A percentile compares a stretch with the other conserved stretches of the same genome.
These are phyloP conservation scores for Acacia crassicarpa DNA, from an alignment of 306 rosid genomes.

Conservation along the genomic window DNA sequence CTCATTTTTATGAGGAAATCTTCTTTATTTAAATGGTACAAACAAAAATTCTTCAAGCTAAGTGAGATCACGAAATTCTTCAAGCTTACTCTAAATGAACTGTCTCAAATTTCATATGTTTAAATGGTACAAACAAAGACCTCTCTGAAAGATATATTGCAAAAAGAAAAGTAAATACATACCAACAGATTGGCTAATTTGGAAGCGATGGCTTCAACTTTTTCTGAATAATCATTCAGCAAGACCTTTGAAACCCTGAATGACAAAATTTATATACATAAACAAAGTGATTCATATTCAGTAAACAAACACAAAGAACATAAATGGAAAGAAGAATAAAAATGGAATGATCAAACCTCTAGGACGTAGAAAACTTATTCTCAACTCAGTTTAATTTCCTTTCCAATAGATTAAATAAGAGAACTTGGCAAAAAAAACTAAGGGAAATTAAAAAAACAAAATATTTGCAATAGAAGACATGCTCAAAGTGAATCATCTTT, in stretches of 20 bases:
- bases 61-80: neutral
- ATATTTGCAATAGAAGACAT: neutral
- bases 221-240: conserved; percentile 76
- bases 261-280: conserved; percentile 20
- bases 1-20: neutral
- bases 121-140: neutral
- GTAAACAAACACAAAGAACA: conserved; percentile 6
- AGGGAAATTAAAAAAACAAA: neutral
- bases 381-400: neutral
- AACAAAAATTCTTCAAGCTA: neutral
- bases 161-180: conserved; percentile 29
- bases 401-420: neutral
- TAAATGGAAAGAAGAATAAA: neutral
- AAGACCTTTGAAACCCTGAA: conserved; percentile 79
- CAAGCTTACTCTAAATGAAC: conserved; percentile 1
- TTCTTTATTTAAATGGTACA: neutral
- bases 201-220: conserved; percentile 82
- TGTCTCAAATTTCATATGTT: neutral
- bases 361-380: neutral
- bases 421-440: neutral
- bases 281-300: conserved; percentile 17
- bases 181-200: conserved; percentile 54
- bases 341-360: neutral
- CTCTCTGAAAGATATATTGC: conserved; percentile 18
- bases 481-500: neutral